These are phyloP conservation scores for Rosa rugosa DNA, from an alignment of 306 rosid genomes.

Conservation along the genomic window DNA sequence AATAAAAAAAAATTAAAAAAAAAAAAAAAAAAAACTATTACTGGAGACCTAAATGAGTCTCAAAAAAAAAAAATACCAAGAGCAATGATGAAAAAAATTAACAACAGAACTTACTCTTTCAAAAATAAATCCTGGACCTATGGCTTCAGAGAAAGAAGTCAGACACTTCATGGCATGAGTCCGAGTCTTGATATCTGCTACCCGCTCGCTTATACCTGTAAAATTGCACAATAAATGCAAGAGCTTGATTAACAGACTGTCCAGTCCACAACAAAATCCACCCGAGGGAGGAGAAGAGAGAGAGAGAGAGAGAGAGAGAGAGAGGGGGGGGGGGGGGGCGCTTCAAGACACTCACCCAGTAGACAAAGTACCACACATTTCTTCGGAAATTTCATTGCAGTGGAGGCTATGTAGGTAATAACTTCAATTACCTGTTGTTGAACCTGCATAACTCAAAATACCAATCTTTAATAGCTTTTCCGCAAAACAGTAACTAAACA, in stretches of 20 bases:
- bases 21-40: background rate
- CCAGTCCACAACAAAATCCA: conserved; percentile 15
- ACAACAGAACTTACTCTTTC: conserved; percentile 71
- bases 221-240: conserved; percentile 12
- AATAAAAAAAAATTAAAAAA: conserved; percentile 13
- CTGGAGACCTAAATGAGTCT: background rate
- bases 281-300: background rate
- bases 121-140: conserved; percentile 94
- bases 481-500: background rate
- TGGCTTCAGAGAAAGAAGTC: conserved; percentile 82
- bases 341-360: conserved; percentile 54
- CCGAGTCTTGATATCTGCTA: conserved; percentile 98
- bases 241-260: background rate
- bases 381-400: conserved; percentile 78
- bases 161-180: conserved; percentile 93
- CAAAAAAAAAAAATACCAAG: background rate
- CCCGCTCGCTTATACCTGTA: conserved; percentile 91
- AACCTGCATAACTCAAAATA: conserved; percentile 59
- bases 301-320: no score
- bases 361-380: conserved; percentile 94
- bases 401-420: conserved; percentile 66
- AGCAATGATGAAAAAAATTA: background rate
- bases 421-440: conserved; percentile 97
- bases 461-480: conserved; percentile 16
- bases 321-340: background rate